Evolutionary conservation across 805 yeast species (phyloP).

Genomic region (Saturnispora silvae): DNA sequence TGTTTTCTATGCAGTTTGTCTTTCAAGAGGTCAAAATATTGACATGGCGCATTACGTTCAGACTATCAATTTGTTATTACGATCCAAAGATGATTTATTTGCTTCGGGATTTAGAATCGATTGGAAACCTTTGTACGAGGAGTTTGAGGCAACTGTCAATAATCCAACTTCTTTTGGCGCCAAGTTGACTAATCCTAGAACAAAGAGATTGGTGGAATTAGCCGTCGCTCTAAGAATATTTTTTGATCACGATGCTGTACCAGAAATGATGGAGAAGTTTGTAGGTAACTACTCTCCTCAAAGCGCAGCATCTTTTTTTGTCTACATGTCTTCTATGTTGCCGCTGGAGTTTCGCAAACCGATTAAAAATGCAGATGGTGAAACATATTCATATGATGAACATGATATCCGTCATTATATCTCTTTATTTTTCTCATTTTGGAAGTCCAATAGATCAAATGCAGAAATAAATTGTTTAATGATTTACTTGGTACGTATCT

Average conservation of each 20-base stretch:
- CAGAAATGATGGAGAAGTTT: slow-evolving; percentile 39
- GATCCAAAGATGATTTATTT: slow-evolving; percentile 32
- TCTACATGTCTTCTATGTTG: slow-evolving; percentile 41
- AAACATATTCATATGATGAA: slow-evolving; percentile 13
- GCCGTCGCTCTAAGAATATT: slow-evolving; percentile 46
- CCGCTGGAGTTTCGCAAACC: slow-evolving; percentile 35
- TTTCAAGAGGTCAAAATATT: slow-evolving; percentile 62
- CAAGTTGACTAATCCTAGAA: slow-evolving; percentile 37
- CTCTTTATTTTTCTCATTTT: slow-evolving; percentile 59
- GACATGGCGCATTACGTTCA: slow-evolving; percentile 51
- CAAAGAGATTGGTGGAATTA: slow-evolving; percentile 38
- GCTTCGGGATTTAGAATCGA: slow-evolving; percentile 36
- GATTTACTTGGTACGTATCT: slow-evolving; percentile 51
- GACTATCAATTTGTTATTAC: slow-evolving; percentile 48
- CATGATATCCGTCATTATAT: slow-evolving; percentile 37
- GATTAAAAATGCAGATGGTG: slow-evolving; percentile 10
- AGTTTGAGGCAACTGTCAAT: slow-evolving; percentile 29
- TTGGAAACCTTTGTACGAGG: slow-evolving; percentile 37
- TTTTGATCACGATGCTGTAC: slow-evolving; percentile 39
- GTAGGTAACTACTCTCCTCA: slow-evolving; percentile 43
- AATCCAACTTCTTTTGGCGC: slow-evolving; percentile 41
- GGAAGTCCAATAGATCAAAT: slow-evolving; percentile 46
- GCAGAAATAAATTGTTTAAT: slow-evolving; percentile 52
- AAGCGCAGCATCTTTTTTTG: slow-evolving; percentile 40
- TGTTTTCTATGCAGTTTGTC: slow-evolving; percentile 61